These are phyloP conservation scores for Erodium moschatum DNA, from an alignment of 441 rosid species.

Conservation along the genomic window DNA sequence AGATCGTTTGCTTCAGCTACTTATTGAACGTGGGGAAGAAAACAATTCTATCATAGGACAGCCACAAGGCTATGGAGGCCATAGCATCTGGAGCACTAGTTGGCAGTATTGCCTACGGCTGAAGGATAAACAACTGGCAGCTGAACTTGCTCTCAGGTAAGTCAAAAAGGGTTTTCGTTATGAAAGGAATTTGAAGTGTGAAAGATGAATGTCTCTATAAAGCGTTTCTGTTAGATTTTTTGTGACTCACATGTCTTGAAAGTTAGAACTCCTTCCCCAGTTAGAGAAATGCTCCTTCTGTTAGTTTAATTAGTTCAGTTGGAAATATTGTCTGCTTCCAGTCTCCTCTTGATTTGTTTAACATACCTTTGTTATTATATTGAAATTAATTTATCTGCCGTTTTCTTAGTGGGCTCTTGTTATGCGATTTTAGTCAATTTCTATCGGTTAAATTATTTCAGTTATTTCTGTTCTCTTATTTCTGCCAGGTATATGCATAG, in stretches of 20 bases:
- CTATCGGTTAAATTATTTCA: background rate
- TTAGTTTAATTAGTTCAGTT: background rate
- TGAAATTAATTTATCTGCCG: background rate
- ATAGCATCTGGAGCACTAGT: conserved; percentile 63
- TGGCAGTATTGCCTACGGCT: conserved; percentile 98
- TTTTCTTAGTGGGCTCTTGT: background rate
- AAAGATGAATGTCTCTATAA: background rate
- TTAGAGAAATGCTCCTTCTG: background rate
- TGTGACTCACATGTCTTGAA: background rate
- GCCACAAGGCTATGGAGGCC: conserved; percentile 51
- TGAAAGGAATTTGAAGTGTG: background rate
- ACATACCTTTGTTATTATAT: background rate
- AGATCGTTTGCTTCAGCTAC: conserved; percentile 74
- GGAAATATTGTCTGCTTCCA: background rate
- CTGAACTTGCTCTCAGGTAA: conserved; percentile 83
- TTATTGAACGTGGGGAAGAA: conserved; percentile 71
- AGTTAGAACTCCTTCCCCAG: background rate
- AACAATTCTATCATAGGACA: conserved; percentile 43
- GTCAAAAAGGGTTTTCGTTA: conserved; percentile 24
- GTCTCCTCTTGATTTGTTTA: background rate
- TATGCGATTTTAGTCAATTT: background rate
- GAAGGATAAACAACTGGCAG: conserved; percentile 88
- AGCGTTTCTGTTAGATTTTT: background rate
- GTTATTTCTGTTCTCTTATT: background rate
- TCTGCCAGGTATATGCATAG: conserved; percentile 69